Evolutionary conservation across 495 filamentous ascomycete genomes (phyloP).

Genomic region (Elasticomyces elasticus): DNA sequence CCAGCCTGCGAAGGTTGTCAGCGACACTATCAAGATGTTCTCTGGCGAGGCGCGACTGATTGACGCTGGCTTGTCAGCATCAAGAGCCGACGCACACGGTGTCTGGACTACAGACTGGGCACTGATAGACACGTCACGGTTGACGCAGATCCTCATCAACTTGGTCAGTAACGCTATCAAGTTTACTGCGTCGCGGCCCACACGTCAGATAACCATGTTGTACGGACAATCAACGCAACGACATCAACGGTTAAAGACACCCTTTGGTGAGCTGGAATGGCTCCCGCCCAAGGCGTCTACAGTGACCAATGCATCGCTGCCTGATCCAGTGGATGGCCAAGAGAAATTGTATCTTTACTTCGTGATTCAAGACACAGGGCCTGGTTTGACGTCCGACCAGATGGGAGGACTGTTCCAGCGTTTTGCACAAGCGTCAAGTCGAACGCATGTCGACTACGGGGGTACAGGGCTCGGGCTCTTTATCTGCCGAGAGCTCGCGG

Average conservation of each 20-base stretch:
- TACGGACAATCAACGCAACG: background rate
- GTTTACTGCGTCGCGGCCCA: constrained; percentile 36
- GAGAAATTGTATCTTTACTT: constrained; percentile 8
- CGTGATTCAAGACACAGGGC: constrained; percentile 10
- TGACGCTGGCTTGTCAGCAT: constrained; percentile 2
- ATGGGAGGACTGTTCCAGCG: constrained; percentile 35
- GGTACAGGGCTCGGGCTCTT: constrained; percentile 21
- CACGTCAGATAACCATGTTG: constrained; percentile 12
- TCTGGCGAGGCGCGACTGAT: constrained; percentile 17
- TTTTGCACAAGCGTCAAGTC: constrained; percentile 27
- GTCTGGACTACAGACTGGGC: constrained; percentile 16
- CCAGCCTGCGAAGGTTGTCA: constrained; percentile 15
- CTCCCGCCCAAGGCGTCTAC: background rate
- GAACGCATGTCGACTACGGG: constrained; percentile 20
- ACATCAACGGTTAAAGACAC: background rate
- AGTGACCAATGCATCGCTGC: background rate
- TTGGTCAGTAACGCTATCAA: constrained; percentile 46
- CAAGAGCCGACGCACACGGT: constrained; percentile 10
- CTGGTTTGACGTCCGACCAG: constrained; percentile 30
- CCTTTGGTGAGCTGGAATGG: background rate
- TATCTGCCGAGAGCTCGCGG: constrained; percentile 20
- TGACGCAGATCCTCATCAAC: constrained; percentile 46
- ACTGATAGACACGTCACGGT: constrained; percentile 19
- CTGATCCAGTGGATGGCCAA: background rate
- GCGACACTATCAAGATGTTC: constrained; percentile 24